A percentile compares a stretch with the other conserved stretches of the same genome.
phyloP scores from a whole-genome alignment of 1,284 basidiomycete genomes.

The Agroathelia rolfsii region DNA sequence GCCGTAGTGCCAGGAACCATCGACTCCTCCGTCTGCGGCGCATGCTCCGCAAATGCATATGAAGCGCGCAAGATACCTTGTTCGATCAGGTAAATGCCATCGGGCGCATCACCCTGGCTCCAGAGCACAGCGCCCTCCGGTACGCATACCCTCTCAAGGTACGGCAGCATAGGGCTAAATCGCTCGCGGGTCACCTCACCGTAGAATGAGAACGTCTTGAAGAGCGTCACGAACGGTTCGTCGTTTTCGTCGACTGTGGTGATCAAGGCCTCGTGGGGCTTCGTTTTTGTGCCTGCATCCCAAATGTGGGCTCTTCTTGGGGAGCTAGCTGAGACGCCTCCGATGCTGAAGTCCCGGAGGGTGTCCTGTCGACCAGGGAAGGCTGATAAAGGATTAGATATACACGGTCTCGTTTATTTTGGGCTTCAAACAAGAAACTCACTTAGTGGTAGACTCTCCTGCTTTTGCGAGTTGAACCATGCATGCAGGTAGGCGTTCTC shows the following conservation, averaged over 20 bases:
- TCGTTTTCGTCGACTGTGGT: slow-evolving; percentile 13
- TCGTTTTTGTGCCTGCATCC: slow-evolving; percentile 66
- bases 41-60: slow-evolving; percentile 67
- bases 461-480: slow-evolving; percentile 60
- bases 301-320: slow-evolving; percentile 70
- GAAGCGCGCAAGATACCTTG: slow-evolving; percentile 74
- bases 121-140: slow-evolving; percentile 63
- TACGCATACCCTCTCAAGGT: slow-evolving; percentile 59
- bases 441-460: slow-evolving; percentile 33
- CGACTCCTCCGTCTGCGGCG: slow-evolving; percentile 64
- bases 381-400: slow-evolving; percentile 23
- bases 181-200: slow-evolving; percentile 36
- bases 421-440: slow-evolving; percentile 13
- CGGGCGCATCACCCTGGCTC: slow-evolving; percentile 63
- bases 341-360: slow-evolving; percentile 33
- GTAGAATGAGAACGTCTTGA: slow-evolving; percentile 70
- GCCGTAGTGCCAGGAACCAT: slow-evolving; percentile 91
- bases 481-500: slow-evolving; percentile 79
- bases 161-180: slow-evolving; percentile 53
- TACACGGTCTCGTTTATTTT: slow-evolving; percentile 8
- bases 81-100: slow-evolving; percentile 83
- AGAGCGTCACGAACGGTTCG: slow-evolving; percentile 58
- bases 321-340: slow-evolving; percentile 57
- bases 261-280: slow-evolving; percentile 30
- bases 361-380: slow-evolving; percentile 48